Evolutionary conservation across 495 filamentous ascomycete species (phyloP), one percentile per base, ranked within the genome.

Genomic region (Penicillium cinerascens): DNA sequence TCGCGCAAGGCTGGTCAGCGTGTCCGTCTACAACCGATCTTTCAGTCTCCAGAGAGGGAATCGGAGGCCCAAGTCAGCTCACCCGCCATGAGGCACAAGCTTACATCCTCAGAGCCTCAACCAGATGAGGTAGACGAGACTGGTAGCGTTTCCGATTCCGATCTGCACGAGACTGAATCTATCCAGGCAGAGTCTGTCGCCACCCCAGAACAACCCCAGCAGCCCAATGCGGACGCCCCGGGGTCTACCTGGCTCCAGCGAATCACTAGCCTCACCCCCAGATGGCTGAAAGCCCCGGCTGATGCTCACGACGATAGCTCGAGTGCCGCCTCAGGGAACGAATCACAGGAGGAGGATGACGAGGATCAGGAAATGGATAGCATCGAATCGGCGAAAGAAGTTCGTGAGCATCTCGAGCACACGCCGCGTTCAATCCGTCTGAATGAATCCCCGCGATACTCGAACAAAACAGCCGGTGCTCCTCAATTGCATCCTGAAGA

Each of bases 211-310:
- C 59, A 43, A 43, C 40, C 50, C 27, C 60, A 42, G 15, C 58
- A 51, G 25, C 47, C 54, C 17, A 55, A 48, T 27, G 54, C 42
- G 10, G 48, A 66, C 8, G 54, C 39, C 16, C 65, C 59, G 40
- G 53, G 57, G 51, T 69, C 71, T 51, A 68, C 72, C 44, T 74
- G 69, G 72, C 68, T 72, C 44, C 58, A 66, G 40, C 60, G 47
- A 57, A 67, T 76, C 40, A 68, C 68, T n/a, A 70, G 60, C 52
- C 50, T 73, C 39, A 76, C 71, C 1, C 72, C 72, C 11, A 56
- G 63, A 53, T 76, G 72, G 72, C 48, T 74, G 49, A 73, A 67
- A 64, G 66, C 68, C 9, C 70, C 72, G 4, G 47, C 41, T 4
- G 47, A 49, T 38, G 52, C 45, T 20, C 52, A 60, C 3, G 53